Base-by-base conservation (phyloP, 208 protist species). In the Leishmania amazonensis region DNA sequence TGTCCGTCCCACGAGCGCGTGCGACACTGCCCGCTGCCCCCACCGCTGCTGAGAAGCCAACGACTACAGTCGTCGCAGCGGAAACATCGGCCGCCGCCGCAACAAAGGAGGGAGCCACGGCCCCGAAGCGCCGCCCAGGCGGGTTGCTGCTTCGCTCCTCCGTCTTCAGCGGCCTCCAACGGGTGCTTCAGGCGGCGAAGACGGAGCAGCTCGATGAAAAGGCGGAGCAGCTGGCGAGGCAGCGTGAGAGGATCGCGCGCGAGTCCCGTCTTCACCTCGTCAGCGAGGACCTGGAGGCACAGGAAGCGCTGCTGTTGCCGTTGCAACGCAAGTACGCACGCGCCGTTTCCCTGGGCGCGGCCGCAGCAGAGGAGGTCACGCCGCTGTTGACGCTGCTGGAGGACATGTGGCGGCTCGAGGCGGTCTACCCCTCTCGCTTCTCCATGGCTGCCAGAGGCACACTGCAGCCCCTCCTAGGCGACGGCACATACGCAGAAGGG, bases 101-200 rank as follows among this genome's bases (percentile, higher is more conserved):
- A 3, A 57, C 74, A 11, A 85, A 82, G 54, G 83, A 86, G 21
- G n/a, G 65, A 1, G 24, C 78, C 9, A 53, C 68, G 0, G 78
- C 31, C 6, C 78, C 83, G 47, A 86, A 86, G 75, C 84, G 76
- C 17, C 81, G 76, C 4, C 53, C 65, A 3, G 85, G 78, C 31
- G 79, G 71, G 8, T 11, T 83, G 53, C 58, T 93, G 73, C 85
- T 91, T 6, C 83, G 87, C 49, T 92, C 88, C 24, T 85, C 88
- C 54, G 87, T 87, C 54, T 95, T 97, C 82, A 92, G 86, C n/a
- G 89, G 90, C 45, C 65, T 97, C 54, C 90, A 96, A 73, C 90
- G 84, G 40, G 86, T 90, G 67, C 87, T 97, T 51, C 85, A 81
- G 60, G 84, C 84, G 1, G 92, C 90, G 6, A 84, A 91, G 77